A percentile compares a stretch with the other conserved stretches of the same genome.
These are phyloP conservation scores for Annulohypoxylon truncatum DNA, from an alignment of 2,329 filamentous ascomycete species.

Conservation along the genomic window DNA sequence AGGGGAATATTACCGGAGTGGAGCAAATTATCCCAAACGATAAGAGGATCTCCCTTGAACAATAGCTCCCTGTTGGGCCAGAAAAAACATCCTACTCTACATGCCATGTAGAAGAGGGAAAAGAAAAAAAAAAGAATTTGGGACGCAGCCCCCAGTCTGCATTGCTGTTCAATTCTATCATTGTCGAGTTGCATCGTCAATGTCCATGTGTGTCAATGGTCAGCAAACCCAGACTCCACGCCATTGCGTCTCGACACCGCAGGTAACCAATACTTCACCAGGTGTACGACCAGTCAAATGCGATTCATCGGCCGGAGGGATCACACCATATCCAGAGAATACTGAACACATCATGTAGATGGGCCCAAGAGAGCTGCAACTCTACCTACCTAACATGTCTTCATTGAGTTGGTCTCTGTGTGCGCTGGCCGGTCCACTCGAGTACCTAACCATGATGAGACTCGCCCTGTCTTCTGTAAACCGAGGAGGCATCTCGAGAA, in stretches of 20 bases:
- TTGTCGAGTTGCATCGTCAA: slow-evolving; percentile 27
- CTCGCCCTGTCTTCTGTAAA: slow-evolving; percentile 34
- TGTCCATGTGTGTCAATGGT: slow-evolving; percentile 25
- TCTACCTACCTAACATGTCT: slow-evolving; percentile 31
- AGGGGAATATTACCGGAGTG: slow-evolving; percentile 50
- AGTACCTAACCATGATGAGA: slow-evolving; percentile 25
- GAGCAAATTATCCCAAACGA: slow-evolving; percentile 42
- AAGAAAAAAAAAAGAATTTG: slow-evolving; percentile 10
- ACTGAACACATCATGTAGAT: slow-evolving; percentile 40
- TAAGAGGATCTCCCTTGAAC: slow-evolving; percentile 47
- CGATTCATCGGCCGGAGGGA: slow-evolving; percentile 30
- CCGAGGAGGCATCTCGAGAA: slow-evolving; percentile 17
- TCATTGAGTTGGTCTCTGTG: slow-evolving; percentile 36
- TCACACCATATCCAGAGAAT: slow-evolving; percentile 40
- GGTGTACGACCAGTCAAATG: slow-evolving; percentile 37
- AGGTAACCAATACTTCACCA: slow-evolving; percentile 36
- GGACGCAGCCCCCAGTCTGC: slow-evolving; percentile 33
- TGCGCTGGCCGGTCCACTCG: slow-evolving; percentile 39
- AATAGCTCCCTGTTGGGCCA: slow-evolving; percentile 40
- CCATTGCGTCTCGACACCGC: slow-evolving; percentile 35
- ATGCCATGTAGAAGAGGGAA: neutral
- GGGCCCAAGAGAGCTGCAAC: slow-evolving; percentile 35
- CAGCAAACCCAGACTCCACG: slow-evolving; percentile 30
- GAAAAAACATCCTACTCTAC: slow-evolving; percentile 22
- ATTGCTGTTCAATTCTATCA: slow-evolving; percentile 35